Base-by-base conservation (phyloP, 257 asterid genomes). In the Nemophila menziesii region DNA sequence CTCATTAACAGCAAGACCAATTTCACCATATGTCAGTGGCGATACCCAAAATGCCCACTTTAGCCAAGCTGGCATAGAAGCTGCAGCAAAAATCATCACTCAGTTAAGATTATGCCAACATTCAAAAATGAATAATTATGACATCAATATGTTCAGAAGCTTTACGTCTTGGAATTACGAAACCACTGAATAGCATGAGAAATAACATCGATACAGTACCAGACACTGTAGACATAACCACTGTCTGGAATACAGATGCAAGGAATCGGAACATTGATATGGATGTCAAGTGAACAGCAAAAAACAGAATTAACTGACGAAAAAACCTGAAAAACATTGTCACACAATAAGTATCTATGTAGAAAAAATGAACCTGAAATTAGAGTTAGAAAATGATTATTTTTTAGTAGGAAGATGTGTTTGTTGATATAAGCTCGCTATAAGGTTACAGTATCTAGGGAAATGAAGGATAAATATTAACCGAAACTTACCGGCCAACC, bases 31-130 rank as follows among this genome's bases (percentile, higher is more conserved):
- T 8, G 67, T 53, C 22, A 53, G 15, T 29, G 67, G 67, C 48
- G 67, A 60, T 33, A 60, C 40, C 67, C 67, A 60, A 38, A 52
- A 60, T 18, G 46, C 67, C 61, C 61, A 60, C 40, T 22, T 47
- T 13, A 60, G 26, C 67, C 67, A 60, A 16, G 29, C 11, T 46
- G 67, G 61, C 52, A 60, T 26, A 46, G 67, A 60, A 26, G 55
- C 67, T 60, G 67, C 44, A 60, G 23, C 20, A 20, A 48, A 43
- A 16, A 20, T 21, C 18, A 22, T n/a, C n/a, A 38, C 16, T 38
- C n/a, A 14, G 9, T 39, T 20, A 5, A 39, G 8, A 10, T 39
- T 9, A 39, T 39, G 20, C 22, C 1, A 2, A 3, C 36, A 7
- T 29, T 29, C 8, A 13, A 29, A 29, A 29, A 7, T 29, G 8